Evolutionary conservation across 1,284 basidiomycete species (phyloP).

Genomic region (Gymnopus androsaceus): DNA sequence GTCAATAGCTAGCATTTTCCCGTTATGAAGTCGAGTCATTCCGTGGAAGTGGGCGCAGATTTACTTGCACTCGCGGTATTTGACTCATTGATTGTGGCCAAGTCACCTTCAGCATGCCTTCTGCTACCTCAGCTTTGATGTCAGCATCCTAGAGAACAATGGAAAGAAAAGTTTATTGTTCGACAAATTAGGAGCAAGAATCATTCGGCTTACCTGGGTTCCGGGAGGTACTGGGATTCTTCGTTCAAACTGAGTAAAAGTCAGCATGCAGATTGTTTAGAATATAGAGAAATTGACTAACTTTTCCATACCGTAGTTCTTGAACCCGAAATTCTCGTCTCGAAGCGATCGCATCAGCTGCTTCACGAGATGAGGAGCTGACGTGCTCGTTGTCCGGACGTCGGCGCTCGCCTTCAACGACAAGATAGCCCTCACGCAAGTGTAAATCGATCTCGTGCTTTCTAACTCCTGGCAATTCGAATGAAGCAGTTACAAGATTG

Average conservation of each 20-base stretch:
- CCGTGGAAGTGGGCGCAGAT: not conserved
- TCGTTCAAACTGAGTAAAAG: slow-evolving; percentile 39
- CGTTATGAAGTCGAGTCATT: slow-evolving; percentile 5
- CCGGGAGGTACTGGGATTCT: slow-evolving; percentile 46
- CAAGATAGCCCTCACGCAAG: slow-evolving; percentile 43
- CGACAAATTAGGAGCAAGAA: slow-evolving; percentile 4
- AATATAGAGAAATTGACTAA: not conserved
- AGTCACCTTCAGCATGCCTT: slow-evolving; percentile 51
- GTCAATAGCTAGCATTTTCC: too few relatives aligned
- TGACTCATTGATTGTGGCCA: slow-evolving; percentile 37
- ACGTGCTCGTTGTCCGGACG: slow-evolving; percentile 19
- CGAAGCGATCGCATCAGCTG: slow-evolving; percentile 11
- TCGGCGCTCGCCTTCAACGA: slow-evolving; percentile 47
- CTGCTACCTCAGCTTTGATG: slow-evolving; percentile 40
- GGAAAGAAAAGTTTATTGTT: slow-evolving; percentile 17
- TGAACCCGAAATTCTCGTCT: too few relatives aligned
- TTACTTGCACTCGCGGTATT: not conserved
- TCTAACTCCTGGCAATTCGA: slow-evolving; percentile 60
- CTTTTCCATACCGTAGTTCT: slow-evolving; percentile 54
- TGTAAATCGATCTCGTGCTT: slow-evolving; percentile 47
- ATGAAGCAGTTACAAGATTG: slow-evolving; percentile 42
- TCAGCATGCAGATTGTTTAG: not conserved
- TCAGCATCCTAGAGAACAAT: slow-evolving; percentile 35
- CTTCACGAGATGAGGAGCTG: slow-evolving; percentile 5
- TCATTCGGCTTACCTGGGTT: slow-evolving; percentile 42